Base-by-base conservation (phyloP, 495 filamentous ascomycete genomes). In the Penicillium daleae region DNA sequence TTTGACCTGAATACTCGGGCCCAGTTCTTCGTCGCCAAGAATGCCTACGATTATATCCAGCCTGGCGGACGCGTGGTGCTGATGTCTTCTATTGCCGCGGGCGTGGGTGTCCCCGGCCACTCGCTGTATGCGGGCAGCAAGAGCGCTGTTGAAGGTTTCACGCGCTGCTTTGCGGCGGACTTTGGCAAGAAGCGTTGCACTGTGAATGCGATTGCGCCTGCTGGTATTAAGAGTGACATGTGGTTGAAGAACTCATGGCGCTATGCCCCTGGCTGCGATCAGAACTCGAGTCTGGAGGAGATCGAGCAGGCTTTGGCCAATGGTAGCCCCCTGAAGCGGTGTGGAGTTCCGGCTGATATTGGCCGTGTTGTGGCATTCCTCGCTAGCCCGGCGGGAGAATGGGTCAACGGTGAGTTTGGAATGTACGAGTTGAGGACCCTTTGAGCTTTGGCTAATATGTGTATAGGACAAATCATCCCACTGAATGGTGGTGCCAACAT, bases 11-110 rank as follows among this genome's bases (percentile, higher is more conserved):
- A 94, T 76, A 86, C 87, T 5, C 82, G 89, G 7, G 91, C 86
- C 0, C 91, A 94, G 76, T 93, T 92, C 82, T 92, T 93, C 77
- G 91, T 94, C 59, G 90, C 88, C 35, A 89, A 90, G 76, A 83
- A 90, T 31, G 91, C 88, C 56, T 86, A 86, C 77, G 86, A 89
- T 74, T 73, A 92, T 72, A 80, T 91, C 40, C 62, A 86, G 73
- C 74, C 81, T 6, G 85, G 87, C 57, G 91, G 91, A 35, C 82
- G 91, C 12, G 75, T 93, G 35, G 88, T 82, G 46, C 65, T 81
- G 21, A 87, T 83, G 77, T 80, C 78, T 13, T 85, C 82, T 13
- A 83, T 85, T 59, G 82, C 85, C 4, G 85, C 81, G 6, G 78
- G 75, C 27, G 70, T 84, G 37, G 88, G 87, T 37, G 86, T 93